Evolutionary conservation across 78 protist species (phyloP).

Genomic region (Carpediemonas membranifera): DNA sequence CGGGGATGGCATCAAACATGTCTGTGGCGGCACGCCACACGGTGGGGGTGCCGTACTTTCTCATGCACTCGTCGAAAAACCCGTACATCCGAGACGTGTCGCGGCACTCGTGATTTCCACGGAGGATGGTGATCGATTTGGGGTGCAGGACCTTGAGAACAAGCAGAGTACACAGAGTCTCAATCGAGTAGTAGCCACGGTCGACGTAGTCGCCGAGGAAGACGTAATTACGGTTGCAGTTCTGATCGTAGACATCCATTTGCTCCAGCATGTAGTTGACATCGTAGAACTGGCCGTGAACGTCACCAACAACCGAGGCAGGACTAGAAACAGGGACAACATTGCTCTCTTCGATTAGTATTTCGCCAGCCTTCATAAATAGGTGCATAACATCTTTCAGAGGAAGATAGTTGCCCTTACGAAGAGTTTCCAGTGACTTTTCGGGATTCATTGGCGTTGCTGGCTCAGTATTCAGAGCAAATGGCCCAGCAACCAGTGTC

Average conservation of each 20-base stretch:
- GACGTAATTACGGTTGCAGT: background rate
- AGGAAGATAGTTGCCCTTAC: too few relatives aligned
- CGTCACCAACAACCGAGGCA: slow-evolving; percentile 37
- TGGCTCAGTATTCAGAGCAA: too few relatives aligned
- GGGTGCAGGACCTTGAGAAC: slow-evolving; percentile 1
- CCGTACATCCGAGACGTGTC: slow-evolving; percentile 16
- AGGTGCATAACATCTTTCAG: too few relatives aligned
- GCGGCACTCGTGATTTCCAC: slow-evolving; percentile 37
- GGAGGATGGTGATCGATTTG: background rate
- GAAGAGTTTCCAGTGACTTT: too few relatives aligned
- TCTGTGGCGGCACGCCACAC: slow-evolving; percentile 32
- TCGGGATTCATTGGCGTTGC: too few relatives aligned
- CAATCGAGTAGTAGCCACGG: slow-evolving; percentile 13
- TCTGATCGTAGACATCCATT: background rate
- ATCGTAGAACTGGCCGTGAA: slow-evolving; percentile 34
- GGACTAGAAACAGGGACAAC: too few relatives aligned
- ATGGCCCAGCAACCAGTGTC: too few relatives aligned
- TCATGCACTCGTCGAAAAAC: slow-evolving; percentile 43
- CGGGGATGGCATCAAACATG: slow-evolving; percentile 27
- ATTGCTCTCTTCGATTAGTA: too few relatives aligned
- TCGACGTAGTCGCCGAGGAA: slow-evolving; percentile 37
- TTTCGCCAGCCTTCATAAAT: too few relatives aligned
- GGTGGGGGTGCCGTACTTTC: background rate
- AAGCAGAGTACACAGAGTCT: background rate
- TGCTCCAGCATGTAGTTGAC: background rate